Evolutionary conservation across 1,139 yeast genomes (phyloP).

Genomic region (Meyerozyma elateridarum): DNA sequence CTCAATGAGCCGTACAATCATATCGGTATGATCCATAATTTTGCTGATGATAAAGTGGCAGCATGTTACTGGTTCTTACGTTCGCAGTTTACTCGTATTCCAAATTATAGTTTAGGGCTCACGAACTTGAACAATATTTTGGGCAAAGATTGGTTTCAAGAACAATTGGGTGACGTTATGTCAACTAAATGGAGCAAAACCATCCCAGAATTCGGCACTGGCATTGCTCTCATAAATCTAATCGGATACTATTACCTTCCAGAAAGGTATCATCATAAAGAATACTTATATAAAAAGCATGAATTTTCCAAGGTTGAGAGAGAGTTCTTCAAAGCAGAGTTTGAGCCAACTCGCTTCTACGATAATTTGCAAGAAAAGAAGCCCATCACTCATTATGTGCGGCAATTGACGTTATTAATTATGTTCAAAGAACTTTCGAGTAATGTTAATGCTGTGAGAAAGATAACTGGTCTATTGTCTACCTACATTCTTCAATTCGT

Average conservation of each 20-base stretch:
- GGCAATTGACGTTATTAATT: background rate
- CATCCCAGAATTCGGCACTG: slow-evolving; percentile 8
- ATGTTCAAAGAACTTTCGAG: slow-evolving; percentile 3
- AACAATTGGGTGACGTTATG: background rate
- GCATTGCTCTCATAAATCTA: slow-evolving; percentile 21
- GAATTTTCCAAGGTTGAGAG: slow-evolving; percentile 24
- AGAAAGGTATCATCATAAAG: slow-evolving; percentile 21
- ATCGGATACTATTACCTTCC: slow-evolving; percentile 29
- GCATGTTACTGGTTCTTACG: slow-evolving; percentile 50
- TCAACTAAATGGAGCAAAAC: slow-evolving; percentile 19
- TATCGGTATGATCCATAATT: slow-evolving; percentile 53
- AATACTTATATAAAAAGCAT: slow-evolving; percentile 21
- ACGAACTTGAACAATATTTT: slow-evolving; percentile 32
- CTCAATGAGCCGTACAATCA: slow-evolving; percentile 65
- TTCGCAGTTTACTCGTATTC: slow-evolving; percentile 50
- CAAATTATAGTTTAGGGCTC: slow-evolving; percentile 41
- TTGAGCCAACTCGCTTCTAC: background rate
- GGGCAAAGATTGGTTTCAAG: slow-evolving; percentile 27
- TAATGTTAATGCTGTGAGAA: background rate
- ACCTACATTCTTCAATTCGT: too few species aligned
- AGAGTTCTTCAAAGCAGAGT: slow-evolving; percentile 17
- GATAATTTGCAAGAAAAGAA: too few species aligned
- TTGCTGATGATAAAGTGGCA: slow-evolving; percentile 27
- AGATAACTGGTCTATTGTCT: background rate
- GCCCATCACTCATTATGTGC: slow-evolving; percentile 2